Evolutionary conservation across 495 filamentous ascomycete genomes (phyloP), one percentile per base, ranked within the genome.

Genomic region (Tetracladium marchalianum): DNA sequence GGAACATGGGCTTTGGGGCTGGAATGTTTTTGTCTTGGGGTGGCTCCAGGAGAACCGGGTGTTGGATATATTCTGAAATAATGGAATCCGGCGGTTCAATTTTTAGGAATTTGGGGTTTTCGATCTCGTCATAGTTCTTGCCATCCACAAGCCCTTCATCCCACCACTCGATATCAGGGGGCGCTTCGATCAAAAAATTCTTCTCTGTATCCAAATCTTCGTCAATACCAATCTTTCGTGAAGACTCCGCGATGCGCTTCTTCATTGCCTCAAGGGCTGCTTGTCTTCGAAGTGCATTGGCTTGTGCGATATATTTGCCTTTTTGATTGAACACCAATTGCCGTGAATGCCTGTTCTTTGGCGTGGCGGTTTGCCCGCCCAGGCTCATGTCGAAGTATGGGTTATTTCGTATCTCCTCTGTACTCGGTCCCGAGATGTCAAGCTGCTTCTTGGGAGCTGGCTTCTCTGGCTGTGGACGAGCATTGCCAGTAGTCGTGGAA

Each of bases 141-240:
- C 81, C 85, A 35, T 80, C 74, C 18, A 95, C 72, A 6, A 97
- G 65, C 1, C 77, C 82, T 65, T 96, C 89, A 54, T 99, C 92
- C 93, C 93, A 97, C 93, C 93, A 99, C 64, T 99, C 92, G 35
- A 96, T 72, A 15, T 84, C 82, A 7, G 93, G 90, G 1, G 92
- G 90, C 24, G 73, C 75, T 49, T 86, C 80, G n/a, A 96, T 76
- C 10, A 89, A 59, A 57, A 88, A 96, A 24, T 83, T 80, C 63
- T 93, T 95, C 62, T 97, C 90, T 38, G 82, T 78, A 46, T 90
- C 84, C 41, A 87, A 66, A 55, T 92, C 90, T 57, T 97, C 93
- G 56, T 97, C 90, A 50, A 96, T 80, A 43, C 87, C 85, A 10
- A 82, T 85, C 54, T 87, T 90, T 47, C 89, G 77, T 17, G 88